These are phyloP conservation scores for Sporobolomyces pararoseus DNA, from an alignment of 768 basidiomycete genomes.

Conservation along the genomic window DNA sequence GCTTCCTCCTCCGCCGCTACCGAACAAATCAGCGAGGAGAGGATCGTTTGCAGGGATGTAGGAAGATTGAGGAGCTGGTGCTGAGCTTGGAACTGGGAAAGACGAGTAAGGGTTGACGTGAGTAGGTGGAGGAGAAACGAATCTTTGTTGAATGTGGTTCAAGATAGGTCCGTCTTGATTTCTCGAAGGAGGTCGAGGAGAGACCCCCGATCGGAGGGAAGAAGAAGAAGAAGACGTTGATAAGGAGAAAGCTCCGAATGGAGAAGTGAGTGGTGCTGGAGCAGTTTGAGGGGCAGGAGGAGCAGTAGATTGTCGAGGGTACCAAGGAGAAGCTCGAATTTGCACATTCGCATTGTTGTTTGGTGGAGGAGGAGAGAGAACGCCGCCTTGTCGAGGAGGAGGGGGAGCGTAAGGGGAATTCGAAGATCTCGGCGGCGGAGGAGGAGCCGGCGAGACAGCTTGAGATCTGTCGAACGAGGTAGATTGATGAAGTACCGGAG, in stretches of 20 bases:
- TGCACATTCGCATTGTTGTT: background rate
- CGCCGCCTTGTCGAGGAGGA: background rate
- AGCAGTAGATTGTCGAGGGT: background rate
- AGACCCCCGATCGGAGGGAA: background rate
- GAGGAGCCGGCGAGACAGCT: background rate
- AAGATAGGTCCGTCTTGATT: slow-evolving; percentile 29
- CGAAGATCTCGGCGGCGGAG: background rate
- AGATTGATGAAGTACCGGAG: background rate
- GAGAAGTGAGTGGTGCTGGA: slow-evolving; percentile 4
- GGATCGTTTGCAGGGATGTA: slow-evolving; percentile 35
- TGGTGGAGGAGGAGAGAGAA: slow-evolving; percentile 1
- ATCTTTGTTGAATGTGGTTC: slow-evolving; percentile 38
- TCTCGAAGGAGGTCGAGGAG: slow-evolving; percentile 17
- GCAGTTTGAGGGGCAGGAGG: background rate
- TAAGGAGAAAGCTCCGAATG: background rate
- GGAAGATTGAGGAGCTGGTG: background rate
- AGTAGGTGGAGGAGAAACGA: slow-evolving; percentile 29
- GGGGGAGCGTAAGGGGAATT: background rate
- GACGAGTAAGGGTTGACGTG: slow-evolving; percentile 23
- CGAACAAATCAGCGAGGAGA: slow-evolving; percentile 26
- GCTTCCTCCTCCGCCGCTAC: background rate
- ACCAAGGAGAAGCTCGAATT: background rate
- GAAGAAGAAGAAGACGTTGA: background rate
- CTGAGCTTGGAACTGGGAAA: background rate
- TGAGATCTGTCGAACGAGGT: background rate